Conservation (phyloP, 2,329 filamentous ascomycete genomes). For the Xylaria sp. region DNA sequence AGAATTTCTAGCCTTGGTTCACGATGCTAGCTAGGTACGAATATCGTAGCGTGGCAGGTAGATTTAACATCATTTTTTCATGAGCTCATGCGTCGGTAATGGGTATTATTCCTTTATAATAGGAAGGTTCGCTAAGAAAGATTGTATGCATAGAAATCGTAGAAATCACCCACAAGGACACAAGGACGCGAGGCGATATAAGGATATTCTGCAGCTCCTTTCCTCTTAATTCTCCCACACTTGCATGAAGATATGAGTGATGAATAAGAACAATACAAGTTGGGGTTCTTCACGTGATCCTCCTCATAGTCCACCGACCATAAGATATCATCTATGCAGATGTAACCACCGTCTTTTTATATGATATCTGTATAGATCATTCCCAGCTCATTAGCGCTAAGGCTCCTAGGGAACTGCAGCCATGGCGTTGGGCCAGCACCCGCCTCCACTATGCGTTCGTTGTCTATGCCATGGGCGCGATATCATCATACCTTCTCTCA, state of each 20-base stretch:
- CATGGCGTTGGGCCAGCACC: no score
- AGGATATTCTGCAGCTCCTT: neutral
- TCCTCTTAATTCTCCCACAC: neutral
- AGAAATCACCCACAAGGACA: neutral
- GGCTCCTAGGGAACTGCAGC: no score
- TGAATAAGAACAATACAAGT: neutral
- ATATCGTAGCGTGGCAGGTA: neutral
- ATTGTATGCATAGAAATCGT: neutral
- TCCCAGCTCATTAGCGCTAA: no score
- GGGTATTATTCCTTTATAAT: neutral
- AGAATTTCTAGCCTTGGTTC: neutral
- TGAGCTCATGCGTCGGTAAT: slow-evolving; percentile 1
- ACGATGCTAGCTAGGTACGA: no score
- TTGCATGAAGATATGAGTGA: neutral
- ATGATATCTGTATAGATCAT: no score
- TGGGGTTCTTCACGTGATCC: no score
- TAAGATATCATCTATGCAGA: no score
- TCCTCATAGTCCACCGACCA: no score
- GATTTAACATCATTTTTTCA: slow-evolving; percentile 2
- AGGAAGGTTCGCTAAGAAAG: slow-evolving; percentile 25
- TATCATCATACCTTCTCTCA: no score
- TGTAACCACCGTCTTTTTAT: no score
- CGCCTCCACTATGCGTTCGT: no score
- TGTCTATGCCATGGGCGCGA: no score
- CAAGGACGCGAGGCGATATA: neutral